phyloP scores from a whole-genome alignment of 352 stramenopile genomes.

The Nothophytophthora sp. region DNA sequence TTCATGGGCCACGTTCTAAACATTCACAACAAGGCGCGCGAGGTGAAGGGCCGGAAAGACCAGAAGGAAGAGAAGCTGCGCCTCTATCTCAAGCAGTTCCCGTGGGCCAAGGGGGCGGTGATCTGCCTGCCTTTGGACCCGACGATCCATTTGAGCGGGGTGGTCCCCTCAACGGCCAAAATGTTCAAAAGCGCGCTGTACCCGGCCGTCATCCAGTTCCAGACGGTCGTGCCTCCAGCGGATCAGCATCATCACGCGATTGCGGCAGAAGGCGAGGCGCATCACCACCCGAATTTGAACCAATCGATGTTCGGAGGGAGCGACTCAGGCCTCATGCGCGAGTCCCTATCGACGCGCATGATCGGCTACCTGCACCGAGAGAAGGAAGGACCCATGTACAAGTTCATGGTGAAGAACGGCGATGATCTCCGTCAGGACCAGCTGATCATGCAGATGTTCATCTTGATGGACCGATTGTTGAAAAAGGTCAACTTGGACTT shows the following conservation, averaged over 20 bases:
- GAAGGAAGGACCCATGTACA: slow-evolving; percentile 90
- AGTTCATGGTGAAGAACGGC: slow-evolving; percentile 99
- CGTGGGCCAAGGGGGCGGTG: slow-evolving; percentile 70
- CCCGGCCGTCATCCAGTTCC: slow-evolving; percentile 97
- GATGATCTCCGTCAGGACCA: slow-evolving; percentile 99
- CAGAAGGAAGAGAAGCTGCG: slow-evolving; percentile 95
- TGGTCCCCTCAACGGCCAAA: slow-evolving; percentile 92
- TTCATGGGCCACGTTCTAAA: slow-evolving; percentile 95
- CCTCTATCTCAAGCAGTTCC: slow-evolving; percentile 87
- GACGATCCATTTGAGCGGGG: slow-evolving; percentile 81
- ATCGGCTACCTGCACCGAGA: slow-evolving; percentile 79
- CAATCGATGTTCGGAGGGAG: slow-evolving; percentile 59
- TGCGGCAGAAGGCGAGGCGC: slow-evolving; percentile 14
- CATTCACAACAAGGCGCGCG: slow-evolving; percentile 91
- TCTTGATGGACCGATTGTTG: slow-evolving; percentile 98
- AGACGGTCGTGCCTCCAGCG: slow-evolving; percentile 62
- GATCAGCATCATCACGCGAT: slow-evolving; percentile 36
- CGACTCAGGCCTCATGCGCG: slow-evolving; percentile 55
- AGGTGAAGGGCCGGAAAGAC: slow-evolving; percentile 95
- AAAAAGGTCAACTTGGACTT: slow-evolving; percentile 99
- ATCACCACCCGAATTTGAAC: slow-evolving; percentile 25
- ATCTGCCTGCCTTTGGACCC: slow-evolving; percentile 91
- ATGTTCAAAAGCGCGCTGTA: slow-evolving; percentile 99
- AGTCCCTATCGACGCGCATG: slow-evolving; percentile 75
- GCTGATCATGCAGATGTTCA: slow-evolving; percentile 99